A percentile compares a stretch with the other conserved stretches of the same genome.
Conservation (phyloP, 768 basidiomycete species). For the Myochromella boudieri region DNA sequence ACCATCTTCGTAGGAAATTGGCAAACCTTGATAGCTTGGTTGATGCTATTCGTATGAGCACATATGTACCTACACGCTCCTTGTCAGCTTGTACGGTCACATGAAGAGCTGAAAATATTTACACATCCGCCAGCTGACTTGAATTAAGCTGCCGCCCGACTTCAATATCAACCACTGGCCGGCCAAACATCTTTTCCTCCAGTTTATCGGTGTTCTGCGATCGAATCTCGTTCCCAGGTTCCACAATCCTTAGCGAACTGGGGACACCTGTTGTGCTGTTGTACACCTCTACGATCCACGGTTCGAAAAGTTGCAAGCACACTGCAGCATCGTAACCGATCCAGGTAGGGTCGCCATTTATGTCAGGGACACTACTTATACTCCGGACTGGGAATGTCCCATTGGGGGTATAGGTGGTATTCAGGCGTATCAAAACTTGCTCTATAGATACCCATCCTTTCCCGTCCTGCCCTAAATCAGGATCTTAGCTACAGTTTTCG, state of each 20-base stretch:
- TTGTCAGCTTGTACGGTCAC: not conserved
- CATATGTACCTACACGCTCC: slow-evolving; percentile 23
- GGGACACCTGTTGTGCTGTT: slow-evolving; percentile 33
- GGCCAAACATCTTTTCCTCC: slow-evolving; percentile 22
- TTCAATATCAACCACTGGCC: slow-evolving; percentile 17
- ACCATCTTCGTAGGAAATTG: not conserved
- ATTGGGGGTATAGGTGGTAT: slow-evolving; percentile 31
- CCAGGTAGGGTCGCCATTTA: slow-evolving; percentile 25
- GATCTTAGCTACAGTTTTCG: no score
- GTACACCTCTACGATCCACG: slow-evolving; percentile 38
- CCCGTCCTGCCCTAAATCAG: slow-evolving; percentile 24
- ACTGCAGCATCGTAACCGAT: slow-evolving; percentile 40
- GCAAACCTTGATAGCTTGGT: slow-evolving; percentile 33
- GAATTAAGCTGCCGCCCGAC: slow-evolving; percentile 28
- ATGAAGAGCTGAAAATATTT: slow-evolving; percentile 4
- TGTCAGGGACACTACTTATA: slow-evolving; percentile 19
- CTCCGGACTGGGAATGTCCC: slow-evolving; percentile 25
- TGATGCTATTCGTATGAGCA: slow-evolving; percentile 37
- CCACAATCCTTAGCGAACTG: slow-evolving; percentile 29
- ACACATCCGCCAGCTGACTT: slow-evolving; percentile 24
- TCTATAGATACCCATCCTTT: slow-evolving; percentile 35
- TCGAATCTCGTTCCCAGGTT: slow-evolving; percentile 25
- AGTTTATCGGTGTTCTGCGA: slow-evolving; percentile 16
- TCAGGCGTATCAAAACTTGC: slow-evolving; percentile 34
- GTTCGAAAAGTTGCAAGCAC: slow-evolving; percentile 40